These are phyloP conservation scores for Termitomyces sp. DNA, from an alignment of 768 basidiomycete species.

Conservation along the genomic window DNA sequence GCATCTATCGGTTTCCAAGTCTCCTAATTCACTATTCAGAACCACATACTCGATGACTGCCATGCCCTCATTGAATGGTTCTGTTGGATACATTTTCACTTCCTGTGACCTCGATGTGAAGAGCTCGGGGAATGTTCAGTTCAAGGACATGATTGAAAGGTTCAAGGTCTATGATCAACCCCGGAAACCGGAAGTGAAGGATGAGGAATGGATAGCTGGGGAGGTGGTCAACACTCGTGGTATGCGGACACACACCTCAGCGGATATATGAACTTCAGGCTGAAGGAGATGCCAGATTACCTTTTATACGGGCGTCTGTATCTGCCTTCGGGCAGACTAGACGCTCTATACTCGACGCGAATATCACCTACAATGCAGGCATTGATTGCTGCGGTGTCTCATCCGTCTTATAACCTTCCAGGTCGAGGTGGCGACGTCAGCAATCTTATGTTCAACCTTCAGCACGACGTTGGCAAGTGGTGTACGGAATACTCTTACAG, in stretches of 20 bases:
- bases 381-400: constrained; percentile 82
- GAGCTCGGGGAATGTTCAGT: constrained; percentile 62
- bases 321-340: constrained; percentile 81
- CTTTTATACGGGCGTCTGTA: constrained; percentile 90
- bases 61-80: constrained; percentile 88
- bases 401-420: constrained; percentile 51
- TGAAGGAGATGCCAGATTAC: constrained; percentile 56
- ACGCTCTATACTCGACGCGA: constrained; percentile 85
- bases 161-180: constrained; percentile 85
- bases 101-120: constrained; percentile 77
- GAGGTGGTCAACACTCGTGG: constrained; percentile 73
- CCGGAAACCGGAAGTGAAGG: constrained; percentile 67
- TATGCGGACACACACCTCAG: constrained; percentile 26
- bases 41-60: constrained; percentile 92
- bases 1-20: constrained; percentile 78
- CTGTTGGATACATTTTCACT: constrained; percentile 89
- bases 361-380: constrained; percentile 75
- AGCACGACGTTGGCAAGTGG: constrained; percentile 91
- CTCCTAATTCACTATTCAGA: constrained; percentile 83
- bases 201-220: constrained; percentile 80
- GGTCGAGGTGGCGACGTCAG: constrained; percentile 46
- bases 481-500: constrained; percentile 94
- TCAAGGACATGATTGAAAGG: constrained; percentile 87
- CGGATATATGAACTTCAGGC: constrained; percentile 11
- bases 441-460: constrained; percentile 78